Base-by-base conservation (phyloP, 352 stramenopile species). In the Globisporangium alternatum region DNA sequence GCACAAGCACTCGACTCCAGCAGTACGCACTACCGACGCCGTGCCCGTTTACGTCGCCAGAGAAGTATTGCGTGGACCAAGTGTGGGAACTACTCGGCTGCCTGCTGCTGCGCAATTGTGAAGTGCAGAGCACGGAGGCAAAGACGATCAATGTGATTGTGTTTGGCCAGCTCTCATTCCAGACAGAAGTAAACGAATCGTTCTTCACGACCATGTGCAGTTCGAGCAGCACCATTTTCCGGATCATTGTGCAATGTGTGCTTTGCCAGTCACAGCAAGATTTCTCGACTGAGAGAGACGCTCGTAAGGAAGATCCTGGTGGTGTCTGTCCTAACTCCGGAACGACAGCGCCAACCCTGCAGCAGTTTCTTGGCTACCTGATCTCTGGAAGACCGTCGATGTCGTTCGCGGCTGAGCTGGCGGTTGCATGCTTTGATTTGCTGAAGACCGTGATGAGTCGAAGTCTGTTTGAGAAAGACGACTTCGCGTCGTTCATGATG, bases 61-160 rank as follows among this genome's bases (percentile, higher is more conserved):
- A 71, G 13, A 61, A 51, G 19, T 61, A 60, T 2, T 87, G 66
- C 44, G 53, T 86, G n/a, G 72, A 88, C 41, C 62, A 83, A 55
- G 74, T 88, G 0, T 91, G 85, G 85, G 80, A 89, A 45, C 52
- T 94, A 8, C 67, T 94, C 2, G 85, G 83, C 28, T 66, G 71
- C 4, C 43, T 90, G 31, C 58, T 92, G 15, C n/a, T 78, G 30
- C 63, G 71, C 12, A 92, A 90, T 49, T 86, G 73, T 57, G n/a
- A 64, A 12, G 19, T 68, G 1, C 13, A 39, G 7, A 51, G 62
- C n/a, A 61, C 74, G 3, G n/a, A 56, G 3, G 75, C 75, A 25
- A 79, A 54, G 17, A 45, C 67, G 39, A 64, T 84, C 13, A 83
- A 69, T 8, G 64, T 80, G 19, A 67, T 77, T 1, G 75, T 92